Evolutionary conservation across 176 grass and related monocot species (phyloP), one percentile per base, ranked within the genome.

Genomic region (Tillandsia leiboldiana): DNA sequence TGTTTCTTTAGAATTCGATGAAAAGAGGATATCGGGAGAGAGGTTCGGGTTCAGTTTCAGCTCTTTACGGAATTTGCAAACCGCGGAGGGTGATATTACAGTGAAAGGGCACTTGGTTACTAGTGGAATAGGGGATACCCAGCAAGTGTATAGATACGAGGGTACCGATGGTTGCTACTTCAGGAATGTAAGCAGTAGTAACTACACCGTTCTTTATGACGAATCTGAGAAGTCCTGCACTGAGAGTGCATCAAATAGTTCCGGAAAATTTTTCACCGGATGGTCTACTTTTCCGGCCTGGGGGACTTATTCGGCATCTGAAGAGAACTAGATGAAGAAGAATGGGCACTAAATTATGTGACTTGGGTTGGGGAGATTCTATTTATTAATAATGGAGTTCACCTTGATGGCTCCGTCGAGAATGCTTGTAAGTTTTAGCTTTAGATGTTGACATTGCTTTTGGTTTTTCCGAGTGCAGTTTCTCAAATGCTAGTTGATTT

Each of bases 81-180:
- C 72, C 11, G 82, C 59, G 70, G 70, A 63, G 11, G 72, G 81
- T 50, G 26, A 74, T 15, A 70, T 85, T 47, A 74, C 76, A 17
- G 12, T 87, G 51, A 81, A 74, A 70, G 73, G 83, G 51, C 78
- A 85, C 69, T 47, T 73, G 73, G 67, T 66, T 33, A 80, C 72
- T 9, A 68, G 75, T 9, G 57, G 74, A 26, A 59, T 83, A 11
- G 82, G 75, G 63, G 78, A 72, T 61, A 76, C 88, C 49, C 71
- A 22, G 18, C 78, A 91, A 70, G 78, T 50, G 70, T 96, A 91
- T 66, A 87, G 50, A 69, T 91, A 91, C 62, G 78, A 87, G 84
- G 83, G 83, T 18, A 80, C 33, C 12, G 83, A 78, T 11, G 80
- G 48, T 3, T 90, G 87, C 77, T 90, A 86, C 70, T 90, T 77